A percentile compares a stretch with the other conserved stretches of the same genome.
These are phyloP conservation scores for Cryphonectria radicalis DNA, from an alignment of 2,329 filamentous ascomycete genomes.

Conservation along the genomic window DNA sequence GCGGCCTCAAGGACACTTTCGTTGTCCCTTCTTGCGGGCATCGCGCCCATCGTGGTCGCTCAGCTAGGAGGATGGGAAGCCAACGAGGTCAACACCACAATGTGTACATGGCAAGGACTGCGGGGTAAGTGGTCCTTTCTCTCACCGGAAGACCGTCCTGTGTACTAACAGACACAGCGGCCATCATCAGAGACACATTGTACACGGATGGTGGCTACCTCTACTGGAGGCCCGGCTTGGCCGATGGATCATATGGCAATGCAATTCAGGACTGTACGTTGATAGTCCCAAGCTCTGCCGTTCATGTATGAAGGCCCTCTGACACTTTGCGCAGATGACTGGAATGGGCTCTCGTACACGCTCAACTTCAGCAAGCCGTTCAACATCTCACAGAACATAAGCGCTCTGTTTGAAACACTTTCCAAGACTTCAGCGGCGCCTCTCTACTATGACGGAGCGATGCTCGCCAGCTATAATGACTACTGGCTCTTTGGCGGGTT, in stretches of 20 bases:
- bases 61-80: slow-evolving; percentile 55
- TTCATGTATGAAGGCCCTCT: not conserved
- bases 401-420: slow-evolving; percentile 49
- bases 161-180: slow-evolving; percentile 48
- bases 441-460: slow-evolving; percentile 62
- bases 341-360: slow-evolving; percentile 56
- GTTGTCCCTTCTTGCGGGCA: slow-evolving; percentile 36
- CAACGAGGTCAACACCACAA: slow-evolving; percentile 59
- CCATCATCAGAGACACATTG: slow-evolving; percentile 62
- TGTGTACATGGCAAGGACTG: slow-evolving; percentile 61
- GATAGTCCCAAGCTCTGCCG: not conserved
- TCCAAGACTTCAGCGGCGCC: slow-evolving; percentile 49
- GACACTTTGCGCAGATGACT: slow-evolving; percentile 49
- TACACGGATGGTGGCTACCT: slow-evolving; percentile 68
- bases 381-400: slow-evolving; percentile 56
- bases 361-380: slow-evolving; percentile 65
- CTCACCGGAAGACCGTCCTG: not conserved
- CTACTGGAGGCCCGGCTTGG: slow-evolving; percentile 55
- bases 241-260: slow-evolving; percentile 45
- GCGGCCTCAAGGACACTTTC: slow-evolving; percentile 35
- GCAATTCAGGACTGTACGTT: slow-evolving; percentile 48
- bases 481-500: slow-evolving; percentile 69
- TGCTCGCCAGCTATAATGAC: slow-evolving; percentile 67
- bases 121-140: slow-evolving; percentile 42
- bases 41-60: slow-evolving; percentile 39